Conservation (phyloP, 2,329 filamentous ascomycete genomes). For the Xylariaceae sp. region DNA sequence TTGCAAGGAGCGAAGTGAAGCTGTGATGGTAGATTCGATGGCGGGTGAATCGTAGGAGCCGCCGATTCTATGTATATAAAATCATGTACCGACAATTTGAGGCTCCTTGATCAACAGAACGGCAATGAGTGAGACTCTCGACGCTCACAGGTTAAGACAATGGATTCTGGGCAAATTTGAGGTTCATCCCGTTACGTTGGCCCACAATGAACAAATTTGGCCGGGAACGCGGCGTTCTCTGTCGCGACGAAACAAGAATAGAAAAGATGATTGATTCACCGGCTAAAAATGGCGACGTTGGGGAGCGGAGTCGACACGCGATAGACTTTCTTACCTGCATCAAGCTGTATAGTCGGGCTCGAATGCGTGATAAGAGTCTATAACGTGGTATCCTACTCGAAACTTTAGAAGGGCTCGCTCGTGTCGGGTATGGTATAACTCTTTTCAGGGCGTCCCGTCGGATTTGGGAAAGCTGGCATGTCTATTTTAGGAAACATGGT, state of each 20-base stretch:
- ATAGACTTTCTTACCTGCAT: constrained; percentile 17
- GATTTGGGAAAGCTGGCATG: constrained; percentile 27
- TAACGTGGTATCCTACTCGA: constrained; percentile 6
- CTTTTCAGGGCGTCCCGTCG: constrained; percentile 21
- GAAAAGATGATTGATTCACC: constrained; percentile 18
- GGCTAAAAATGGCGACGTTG: constrained; percentile 10
- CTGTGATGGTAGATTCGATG: constrained; percentile 3
- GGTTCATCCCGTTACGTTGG: constrained; percentile 21
- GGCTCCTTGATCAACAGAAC: constrained; percentile 3
- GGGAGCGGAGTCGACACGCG: constrained; percentile 11
- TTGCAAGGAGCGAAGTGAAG: background rate
- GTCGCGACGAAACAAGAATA: constrained; percentile 20
- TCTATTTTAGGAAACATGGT: constrained; percentile 27
- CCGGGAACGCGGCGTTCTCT: constrained; percentile 14
- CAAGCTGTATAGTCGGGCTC: constrained; percentile 16
- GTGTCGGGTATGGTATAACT: constrained; percentile 17
- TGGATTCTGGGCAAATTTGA: constrained; percentile 20
- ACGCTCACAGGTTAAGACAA: constrained; percentile 1
- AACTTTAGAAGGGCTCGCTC: constrained; percentile 14
- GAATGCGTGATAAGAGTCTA: constrained; percentile 14
- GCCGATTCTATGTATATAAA: constrained; percentile 1
- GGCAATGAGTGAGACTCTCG: constrained; percentile 3
- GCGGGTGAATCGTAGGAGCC: constrained; percentile 5
- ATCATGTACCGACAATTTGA: constrained; percentile 6
- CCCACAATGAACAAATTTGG: constrained; percentile 24